Evolutionary conservation across 2,329 filamentous ascomycete species (phyloP).

Genomic region (Paramyrothecium sp.): DNA sequence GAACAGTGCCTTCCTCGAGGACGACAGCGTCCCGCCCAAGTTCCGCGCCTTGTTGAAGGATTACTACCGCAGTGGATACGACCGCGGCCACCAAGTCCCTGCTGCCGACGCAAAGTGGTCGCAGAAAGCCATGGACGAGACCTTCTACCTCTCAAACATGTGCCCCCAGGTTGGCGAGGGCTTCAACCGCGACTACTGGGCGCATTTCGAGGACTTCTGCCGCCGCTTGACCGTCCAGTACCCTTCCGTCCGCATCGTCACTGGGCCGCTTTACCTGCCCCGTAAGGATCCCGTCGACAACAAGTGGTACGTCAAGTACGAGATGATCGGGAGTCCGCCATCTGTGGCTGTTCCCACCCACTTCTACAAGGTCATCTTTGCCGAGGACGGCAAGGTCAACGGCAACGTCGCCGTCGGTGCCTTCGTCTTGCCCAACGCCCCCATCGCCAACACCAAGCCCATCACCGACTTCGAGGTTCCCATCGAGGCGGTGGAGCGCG

Average conservation of each 20-base stretch:
- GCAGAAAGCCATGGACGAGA: constrained; percentile 91
- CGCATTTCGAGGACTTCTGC: constrained; percentile 97
- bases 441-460: constrained; percentile 83
- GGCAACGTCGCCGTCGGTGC: constrained; percentile 87
- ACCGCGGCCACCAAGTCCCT: constrained; percentile 94
- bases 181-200: constrained; percentile 99
- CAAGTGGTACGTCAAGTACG: constrained; percentile 95
- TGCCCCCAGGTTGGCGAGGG: constrained; percentile 97
- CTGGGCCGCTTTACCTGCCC: constrained; percentile 90
- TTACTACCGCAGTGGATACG: constrained; percentile 93
- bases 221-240: constrained; percentile 77
- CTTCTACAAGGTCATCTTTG: constrained; percentile 99
- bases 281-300: constrained; percentile 77
- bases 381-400: constrained; percentile 70
- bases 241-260: constrained; percentile 86
- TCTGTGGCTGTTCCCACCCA: constrained; percentile 96
- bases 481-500: constrained; percentile 86
- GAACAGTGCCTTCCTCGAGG: constrained; percentile 80
- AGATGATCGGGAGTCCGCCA: constrained; percentile 91
- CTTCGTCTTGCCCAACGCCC: constrained; percentile 91
- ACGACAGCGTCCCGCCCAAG: constrained; percentile 72
- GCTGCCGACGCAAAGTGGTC: constrained; percentile 96
- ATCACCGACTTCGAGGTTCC: constrained; percentile 93
- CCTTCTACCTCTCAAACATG: constrained; percentile 94
- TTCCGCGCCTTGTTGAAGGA: constrained; percentile 91